Base-by-base conservation (phyloP, 805 yeast genomes). In the Yamadazyma laniorum region DNA sequence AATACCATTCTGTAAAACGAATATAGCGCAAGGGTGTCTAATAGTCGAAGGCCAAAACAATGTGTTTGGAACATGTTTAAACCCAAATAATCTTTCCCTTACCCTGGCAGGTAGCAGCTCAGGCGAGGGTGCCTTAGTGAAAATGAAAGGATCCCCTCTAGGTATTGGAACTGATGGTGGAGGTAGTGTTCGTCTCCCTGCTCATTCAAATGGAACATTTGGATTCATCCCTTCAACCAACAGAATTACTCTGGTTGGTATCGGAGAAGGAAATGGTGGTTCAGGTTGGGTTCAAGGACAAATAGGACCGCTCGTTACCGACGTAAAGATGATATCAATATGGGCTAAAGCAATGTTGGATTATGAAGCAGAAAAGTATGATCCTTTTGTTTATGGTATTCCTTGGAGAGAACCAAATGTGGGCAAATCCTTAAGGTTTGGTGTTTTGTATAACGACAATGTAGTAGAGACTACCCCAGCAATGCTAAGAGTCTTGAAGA, bases 151-250 rank as follows among this genome's bases (percentile, higher is more conserved):
- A 3, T 63, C 75, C n/a, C 63, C 68, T 6, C 35, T 75, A 22
- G 82, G 83, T 14, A 52, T 79, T 32, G 82, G 82, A n/a, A 67
- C 74, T 12, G 81, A 75, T 47, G 70, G 74, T 36, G 80, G 79
- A 18, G 80, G 81, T 9, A 60, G 70, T 12, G 61, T 75, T 23
- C 59, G 80, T 37, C 63, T 64, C 27, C 80, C 81, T 1, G 69
- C 77, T 6, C 57, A 70, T 21, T 61, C 57, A 43, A 63, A 63
- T 29, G 67, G 68, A 32, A 22, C 25, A 22, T 22, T 22, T 22
- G 25, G 25, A 8, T 22, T 22, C 45, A 55, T 72, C 38, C 73
- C 75, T 3, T 58, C 62, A 12, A 22, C 25, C 12, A 22, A 22
- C 12, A 22, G 25, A 22, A 22, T 22, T 12, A 22, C 25, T 22